phyloP scores from a whole-genome alignment of 2,329 filamentous ascomycete genomes.

The Diaporthe sp. region DNA sequence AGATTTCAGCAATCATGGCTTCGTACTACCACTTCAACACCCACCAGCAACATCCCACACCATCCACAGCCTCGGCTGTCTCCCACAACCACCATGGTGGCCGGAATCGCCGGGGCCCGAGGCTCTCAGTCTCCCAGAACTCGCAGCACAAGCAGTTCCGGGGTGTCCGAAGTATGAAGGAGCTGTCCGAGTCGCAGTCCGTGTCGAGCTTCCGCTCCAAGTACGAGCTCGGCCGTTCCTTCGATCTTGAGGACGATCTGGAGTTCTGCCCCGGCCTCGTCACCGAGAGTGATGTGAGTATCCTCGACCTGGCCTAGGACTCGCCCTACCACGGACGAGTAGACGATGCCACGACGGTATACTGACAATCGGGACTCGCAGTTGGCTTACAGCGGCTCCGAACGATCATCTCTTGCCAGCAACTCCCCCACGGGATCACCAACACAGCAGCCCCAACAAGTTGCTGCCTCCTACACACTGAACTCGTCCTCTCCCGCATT shows the following conservation, averaged over 20 bases:
- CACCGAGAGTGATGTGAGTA: constrained; percentile 91
- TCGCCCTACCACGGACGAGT: background rate
- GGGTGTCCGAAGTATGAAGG: constrained; percentile 86
- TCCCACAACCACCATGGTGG: constrained; percentile 86
- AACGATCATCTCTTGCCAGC: constrained; percentile 94
- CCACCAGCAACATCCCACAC: constrained; percentile 69
- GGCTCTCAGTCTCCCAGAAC: constrained; percentile 84
- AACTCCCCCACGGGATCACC: constrained; percentile 94
- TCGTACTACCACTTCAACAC: constrained; percentile 73
- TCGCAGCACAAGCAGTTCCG: constrained; percentile 84
- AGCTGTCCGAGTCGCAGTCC: constrained; percentile 82
- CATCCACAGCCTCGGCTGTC: constrained; percentile 64
- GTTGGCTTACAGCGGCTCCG: constrained; percentile 64
- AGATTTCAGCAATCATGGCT: constrained; percentile 60
- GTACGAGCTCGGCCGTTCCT: constrained; percentile 92
- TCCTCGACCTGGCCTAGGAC: constrained; percentile 38
- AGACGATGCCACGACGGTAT: background rate
- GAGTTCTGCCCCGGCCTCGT: constrained; percentile 94
- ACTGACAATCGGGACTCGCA: constrained; percentile 60
- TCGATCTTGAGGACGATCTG: constrained; percentile 95
- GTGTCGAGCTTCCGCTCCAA: constrained; percentile 84
- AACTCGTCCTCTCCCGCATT: constrained; percentile 76
- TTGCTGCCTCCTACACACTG: constrained; percentile 82
- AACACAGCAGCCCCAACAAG: constrained; percentile 85
- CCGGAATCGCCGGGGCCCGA: constrained; percentile 86